phyloP scores from a whole-genome alignment of 352 stramenopile species.

The Phytopythium boreale region DNA sequence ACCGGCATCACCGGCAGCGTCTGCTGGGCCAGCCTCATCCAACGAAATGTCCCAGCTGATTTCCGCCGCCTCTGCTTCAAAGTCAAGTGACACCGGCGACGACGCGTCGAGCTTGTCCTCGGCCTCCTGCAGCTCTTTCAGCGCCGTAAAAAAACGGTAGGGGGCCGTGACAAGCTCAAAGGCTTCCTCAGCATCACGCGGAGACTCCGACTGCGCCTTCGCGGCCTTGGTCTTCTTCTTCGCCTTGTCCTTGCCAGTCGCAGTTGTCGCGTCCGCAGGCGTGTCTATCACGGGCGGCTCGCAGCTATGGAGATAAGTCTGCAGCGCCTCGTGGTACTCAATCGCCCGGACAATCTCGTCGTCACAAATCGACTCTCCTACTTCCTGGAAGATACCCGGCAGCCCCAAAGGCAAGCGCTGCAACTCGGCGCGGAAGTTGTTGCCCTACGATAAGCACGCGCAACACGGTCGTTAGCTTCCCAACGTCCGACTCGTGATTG shows the following conservation, averaged over 20 bases:
- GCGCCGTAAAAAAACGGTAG: conserved; percentile 56
- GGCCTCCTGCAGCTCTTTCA: conserved; percentile 42
- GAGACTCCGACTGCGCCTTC: conserved; percentile 15
- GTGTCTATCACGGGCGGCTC: conserved; percentile 29
- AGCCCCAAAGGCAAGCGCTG: conserved; percentile 52
- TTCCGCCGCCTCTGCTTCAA: conserved; percentile 51
- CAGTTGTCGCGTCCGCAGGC: neutral
- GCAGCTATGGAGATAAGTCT: conserved; percentile 59
- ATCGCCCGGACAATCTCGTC: conserved; percentile 38
- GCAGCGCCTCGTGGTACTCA: conserved; percentile 64
- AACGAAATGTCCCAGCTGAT: conserved; percentile 78
- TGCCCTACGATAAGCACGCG: conserved; percentile 18
- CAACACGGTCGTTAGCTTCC: neutral
- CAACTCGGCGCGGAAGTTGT: conserved; percentile 65
- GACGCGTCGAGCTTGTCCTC: conserved; percentile 26
- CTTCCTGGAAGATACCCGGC: conserved; percentile 44
- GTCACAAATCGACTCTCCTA: conserved; percentile 40
- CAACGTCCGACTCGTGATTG: neutral
- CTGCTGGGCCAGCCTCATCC: conserved; percentile 22
- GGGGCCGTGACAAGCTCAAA: conserved; percentile 37
- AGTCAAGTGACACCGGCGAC: conserved; percentile 24
- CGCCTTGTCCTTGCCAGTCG: conserved; percentile 22
- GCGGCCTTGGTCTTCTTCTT: conserved; percentile 38
- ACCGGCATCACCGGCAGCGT: conserved; percentile 14
- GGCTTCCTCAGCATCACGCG: conserved; percentile 17